These are phyloP conservation scores for Pseudocercospora vitis DNA, from an alignment of 2,329 filamentous ascomycete species.

Conservation along the genomic window DNA sequence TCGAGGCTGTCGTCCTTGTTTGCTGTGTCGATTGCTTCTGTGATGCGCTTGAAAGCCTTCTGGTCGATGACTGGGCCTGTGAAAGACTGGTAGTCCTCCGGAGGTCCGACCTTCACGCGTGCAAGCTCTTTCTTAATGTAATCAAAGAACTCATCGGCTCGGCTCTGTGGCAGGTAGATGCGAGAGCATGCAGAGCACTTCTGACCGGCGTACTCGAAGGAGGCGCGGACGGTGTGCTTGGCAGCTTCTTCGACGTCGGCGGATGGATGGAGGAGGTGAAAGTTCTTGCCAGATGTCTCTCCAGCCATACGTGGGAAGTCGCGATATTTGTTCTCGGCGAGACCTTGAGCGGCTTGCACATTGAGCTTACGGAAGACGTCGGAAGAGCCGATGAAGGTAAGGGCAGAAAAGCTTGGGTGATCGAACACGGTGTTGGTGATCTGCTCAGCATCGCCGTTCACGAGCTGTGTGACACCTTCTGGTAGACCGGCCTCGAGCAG, in stretches of 20 bases:
- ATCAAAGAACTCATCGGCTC: slow-evolving; percentile 69
- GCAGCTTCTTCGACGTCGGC: slow-evolving; percentile 77
- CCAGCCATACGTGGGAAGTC: slow-evolving; percentile 85
- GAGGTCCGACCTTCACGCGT: slow-evolving; percentile 67
- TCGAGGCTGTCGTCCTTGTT: slow-evolving; percentile 70
- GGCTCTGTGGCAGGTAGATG: slow-evolving; percentile 70
- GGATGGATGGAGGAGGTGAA: slow-evolving; percentile 74
- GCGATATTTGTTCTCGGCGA: slow-evolving; percentile 75
- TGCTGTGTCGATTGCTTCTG: slow-evolving; percentile 70
- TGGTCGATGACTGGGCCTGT: slow-evolving; percentile 83
- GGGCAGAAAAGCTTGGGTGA: slow-evolving; percentile 76
- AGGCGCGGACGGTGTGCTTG: slow-evolving; percentile 76
- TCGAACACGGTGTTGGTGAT: slow-evolving; percentile 74
- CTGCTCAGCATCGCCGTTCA: slow-evolving; percentile 80
- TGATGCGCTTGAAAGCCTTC: slow-evolving; percentile 75
- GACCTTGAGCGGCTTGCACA: slow-evolving; percentile 76
- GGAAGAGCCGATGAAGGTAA: slow-evolving; percentile 92
- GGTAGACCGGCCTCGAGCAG: slow-evolving; percentile 89
- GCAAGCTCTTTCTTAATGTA: slow-evolving; percentile 65
- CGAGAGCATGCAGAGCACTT: slow-evolving; percentile 85
- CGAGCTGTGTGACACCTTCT: slow-evolving; percentile 83
- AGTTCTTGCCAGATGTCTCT: slow-evolving; percentile 91
- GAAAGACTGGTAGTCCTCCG: slow-evolving; percentile 72
- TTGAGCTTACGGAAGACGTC: slow-evolving; percentile 85
- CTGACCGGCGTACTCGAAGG: slow-evolving; percentile 86